Conservation (phyloP, 2,329 filamentous ascomycete genomes). For the Penicillium sp. region DNA sequence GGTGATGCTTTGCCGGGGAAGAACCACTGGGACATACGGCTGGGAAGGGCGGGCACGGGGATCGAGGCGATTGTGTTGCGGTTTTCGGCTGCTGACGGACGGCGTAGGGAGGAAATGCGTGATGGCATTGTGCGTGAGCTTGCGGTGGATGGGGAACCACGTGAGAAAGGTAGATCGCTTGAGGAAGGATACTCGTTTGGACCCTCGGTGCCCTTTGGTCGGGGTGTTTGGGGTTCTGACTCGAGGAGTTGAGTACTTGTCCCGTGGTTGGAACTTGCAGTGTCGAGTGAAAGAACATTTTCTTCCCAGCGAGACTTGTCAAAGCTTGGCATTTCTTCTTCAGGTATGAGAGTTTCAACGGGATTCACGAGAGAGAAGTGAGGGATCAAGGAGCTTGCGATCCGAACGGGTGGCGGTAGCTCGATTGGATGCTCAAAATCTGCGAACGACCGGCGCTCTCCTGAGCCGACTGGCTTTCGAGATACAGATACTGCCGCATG, state of each 20-base stretch:
- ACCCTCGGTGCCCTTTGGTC: not conserved
- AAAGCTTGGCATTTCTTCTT: not conserved
- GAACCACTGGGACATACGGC: conserved; percentile 38
- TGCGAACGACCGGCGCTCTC: conserved; percentile 31
- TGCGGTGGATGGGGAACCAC: conserved; percentile 17
- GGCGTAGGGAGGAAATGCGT: conserved; percentile 25
- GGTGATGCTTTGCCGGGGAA: conserved; percentile 24
- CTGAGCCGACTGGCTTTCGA: conserved; percentile 45
- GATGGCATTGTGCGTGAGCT: conserved; percentile 29
- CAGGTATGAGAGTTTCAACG: conserved; percentile 4
- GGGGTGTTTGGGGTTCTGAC: conserved; percentile 14
- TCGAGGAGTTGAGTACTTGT: conserved; percentile 1
- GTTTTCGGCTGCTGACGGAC: conserved; percentile 23
- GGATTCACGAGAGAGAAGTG: conserved; percentile 34
- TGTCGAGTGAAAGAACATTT: conserved; percentile 10
- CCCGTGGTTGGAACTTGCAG: conserved; percentile 3
- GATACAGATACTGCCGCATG: conserved; percentile 35
- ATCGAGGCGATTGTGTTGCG: conserved; percentile 18
- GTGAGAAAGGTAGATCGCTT: conserved; percentile 7
- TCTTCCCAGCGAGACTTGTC: conserved; percentile 16
- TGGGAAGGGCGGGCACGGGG: conserved; percentile 23
- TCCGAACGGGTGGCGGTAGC: conserved; percentile 15
- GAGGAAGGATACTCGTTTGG: not conserved
- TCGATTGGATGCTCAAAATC: conserved; percentile 29
- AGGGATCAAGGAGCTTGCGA: conserved; percentile 31